Evolutionary conservation across 805 yeast species (phyloP).

Genomic region (Yarrowia osloensis): DNA sequence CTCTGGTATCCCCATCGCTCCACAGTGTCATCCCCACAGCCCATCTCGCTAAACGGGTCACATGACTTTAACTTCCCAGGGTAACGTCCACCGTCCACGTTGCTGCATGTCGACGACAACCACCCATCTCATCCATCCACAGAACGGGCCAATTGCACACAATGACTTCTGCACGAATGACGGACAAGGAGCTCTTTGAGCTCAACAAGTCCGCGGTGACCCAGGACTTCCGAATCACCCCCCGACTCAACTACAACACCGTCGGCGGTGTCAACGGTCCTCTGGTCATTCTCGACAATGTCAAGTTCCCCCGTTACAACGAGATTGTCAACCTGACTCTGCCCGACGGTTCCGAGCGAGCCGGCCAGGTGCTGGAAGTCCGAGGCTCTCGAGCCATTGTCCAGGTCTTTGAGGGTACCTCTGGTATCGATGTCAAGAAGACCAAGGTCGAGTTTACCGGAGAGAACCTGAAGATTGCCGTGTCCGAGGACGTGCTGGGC

Average conservation of each 20-base stretch:
- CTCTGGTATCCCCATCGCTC: no score
- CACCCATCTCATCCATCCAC: slow-evolving; percentile 11
- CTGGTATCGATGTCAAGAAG: slow-evolving; percentile 97
- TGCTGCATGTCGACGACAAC: slow-evolving; percentile 29
- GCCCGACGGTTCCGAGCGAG: slow-evolving; percentile 92
- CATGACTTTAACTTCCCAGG: slow-evolving; percentile 27
- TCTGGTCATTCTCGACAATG: slow-evolving; percentile 83
- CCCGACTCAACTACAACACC: slow-evolving; percentile 90
- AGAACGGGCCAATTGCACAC: slow-evolving; percentile 21
- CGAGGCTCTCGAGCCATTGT: slow-evolving; percentile 96
- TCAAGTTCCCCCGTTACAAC: slow-evolving; percentile 85
- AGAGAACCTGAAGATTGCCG: slow-evolving; percentile 87
- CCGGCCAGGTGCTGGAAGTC: slow-evolving; percentile 98
- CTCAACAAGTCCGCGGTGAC: slow-evolving; percentile 90
- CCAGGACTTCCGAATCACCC: slow-evolving; percentile 87
- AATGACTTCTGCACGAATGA: slow-evolving; percentile 28
- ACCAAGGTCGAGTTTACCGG: slow-evolving; percentile 98
- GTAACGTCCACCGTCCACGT: slow-evolving; percentile 24
- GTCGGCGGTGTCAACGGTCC: slow-evolving; percentile 99
- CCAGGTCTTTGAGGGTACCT: slow-evolving; percentile 98
- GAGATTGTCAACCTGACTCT: slow-evolving; percentile 96
- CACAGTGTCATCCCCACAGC: background rate
- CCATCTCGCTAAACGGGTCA: background rate
- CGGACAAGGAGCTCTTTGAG: slow-evolving; percentile 46
- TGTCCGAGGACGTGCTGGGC: slow-evolving; percentile 95